These are phyloP conservation scores for cucumber (Cucumis sativus) DNA, from an alignment of 306 rosid species.

Conservation along the genomic window DNA sequence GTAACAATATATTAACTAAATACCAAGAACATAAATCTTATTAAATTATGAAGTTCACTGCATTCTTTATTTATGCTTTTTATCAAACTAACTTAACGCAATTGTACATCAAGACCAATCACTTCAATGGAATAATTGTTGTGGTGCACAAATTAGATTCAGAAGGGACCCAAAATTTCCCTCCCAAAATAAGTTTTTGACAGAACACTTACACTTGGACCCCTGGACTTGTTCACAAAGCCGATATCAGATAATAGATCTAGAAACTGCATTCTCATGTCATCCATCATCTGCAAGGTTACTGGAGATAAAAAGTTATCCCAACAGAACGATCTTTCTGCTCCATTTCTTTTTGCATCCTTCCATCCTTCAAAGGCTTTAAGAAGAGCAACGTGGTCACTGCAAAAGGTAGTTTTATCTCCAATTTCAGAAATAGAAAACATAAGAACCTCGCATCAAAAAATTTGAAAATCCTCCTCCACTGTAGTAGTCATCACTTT, in stretches of 20 bases:
- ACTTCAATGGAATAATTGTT: not conserved
- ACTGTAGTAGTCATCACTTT: not conserved
- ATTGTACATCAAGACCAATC: not conserved
- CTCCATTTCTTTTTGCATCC: conserved; percentile 59
- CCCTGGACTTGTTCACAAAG: conserved; percentile 82
- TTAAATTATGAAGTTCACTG: not conserved
- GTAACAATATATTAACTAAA: not conserved
- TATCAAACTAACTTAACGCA: not conserved
- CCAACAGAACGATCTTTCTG: conserved; percentile 69
- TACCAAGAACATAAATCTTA: not conserved
- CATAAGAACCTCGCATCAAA: conserved; percentile 3
- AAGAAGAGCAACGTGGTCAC: conserved; percentile 91
- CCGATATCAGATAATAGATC: conserved; percentile 79
- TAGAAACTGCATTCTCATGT: conserved; percentile 88
- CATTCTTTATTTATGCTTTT: not conserved
- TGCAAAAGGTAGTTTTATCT: conserved; percentile 21
- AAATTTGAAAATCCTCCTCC: not conserved
- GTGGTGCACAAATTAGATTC: not conserved
- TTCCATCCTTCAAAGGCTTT: conserved; percentile 96
- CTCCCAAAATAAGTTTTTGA: conserved; percentile 1
- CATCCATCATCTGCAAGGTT: conserved; percentile 93
- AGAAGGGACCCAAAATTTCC: not conserved
- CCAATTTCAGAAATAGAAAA: conserved; percentile 4
- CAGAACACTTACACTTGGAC: conserved; percentile 42
- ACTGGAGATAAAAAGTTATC: conserved; percentile 71